Evolutionary conservation across 2,329 filamentous ascomycete genomes (phyloP).

Genomic region (Colletotrichum sp.): DNA sequence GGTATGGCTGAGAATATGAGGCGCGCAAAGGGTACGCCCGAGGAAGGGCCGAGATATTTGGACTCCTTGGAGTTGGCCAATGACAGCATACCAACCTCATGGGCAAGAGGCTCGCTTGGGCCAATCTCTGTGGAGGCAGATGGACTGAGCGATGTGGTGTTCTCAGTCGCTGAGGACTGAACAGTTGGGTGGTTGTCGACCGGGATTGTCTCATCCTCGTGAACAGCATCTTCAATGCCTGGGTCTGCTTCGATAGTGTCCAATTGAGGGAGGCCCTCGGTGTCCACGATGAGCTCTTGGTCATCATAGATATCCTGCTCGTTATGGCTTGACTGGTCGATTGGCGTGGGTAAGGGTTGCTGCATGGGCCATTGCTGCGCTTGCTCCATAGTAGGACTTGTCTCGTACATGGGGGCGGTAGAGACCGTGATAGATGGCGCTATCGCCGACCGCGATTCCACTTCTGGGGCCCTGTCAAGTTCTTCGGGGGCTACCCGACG

Average conservation of each 20-base stretch:
- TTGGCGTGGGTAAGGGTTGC: neutral
- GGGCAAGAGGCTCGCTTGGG: slow-evolving; percentile 35
- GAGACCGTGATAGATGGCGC: neutral
- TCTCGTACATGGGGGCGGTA: neutral
- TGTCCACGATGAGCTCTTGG: slow-evolving; percentile 19
- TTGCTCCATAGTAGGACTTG: neutral
- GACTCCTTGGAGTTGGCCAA: slow-evolving; percentile 50
- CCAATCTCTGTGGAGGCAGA: slow-evolving; percentile 17
- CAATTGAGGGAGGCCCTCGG: slow-evolving; percentile 10
- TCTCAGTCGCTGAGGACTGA: neutral
- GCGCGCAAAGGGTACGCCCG: slow-evolving; percentile 57
- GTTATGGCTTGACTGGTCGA: neutral
- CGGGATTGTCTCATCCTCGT: neutral
- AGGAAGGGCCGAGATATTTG: slow-evolving; percentile 59
- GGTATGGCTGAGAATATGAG: slow-evolving; percentile 46
- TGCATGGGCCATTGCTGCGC: neutral
- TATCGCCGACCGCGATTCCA: neutral
- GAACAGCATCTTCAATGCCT: neutral
- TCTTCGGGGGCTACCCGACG: neutral
- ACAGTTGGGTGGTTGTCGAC: neutral
- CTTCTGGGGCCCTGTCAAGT: neutral
- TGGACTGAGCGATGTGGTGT: neutral
- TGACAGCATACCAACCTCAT: slow-evolving; percentile 58
- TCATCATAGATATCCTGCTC: neutral
- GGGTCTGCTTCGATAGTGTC: neutral